phyloP scores from a whole-genome alignment of 352 stramenopile species.

The Pythium chondricola region DNA sequence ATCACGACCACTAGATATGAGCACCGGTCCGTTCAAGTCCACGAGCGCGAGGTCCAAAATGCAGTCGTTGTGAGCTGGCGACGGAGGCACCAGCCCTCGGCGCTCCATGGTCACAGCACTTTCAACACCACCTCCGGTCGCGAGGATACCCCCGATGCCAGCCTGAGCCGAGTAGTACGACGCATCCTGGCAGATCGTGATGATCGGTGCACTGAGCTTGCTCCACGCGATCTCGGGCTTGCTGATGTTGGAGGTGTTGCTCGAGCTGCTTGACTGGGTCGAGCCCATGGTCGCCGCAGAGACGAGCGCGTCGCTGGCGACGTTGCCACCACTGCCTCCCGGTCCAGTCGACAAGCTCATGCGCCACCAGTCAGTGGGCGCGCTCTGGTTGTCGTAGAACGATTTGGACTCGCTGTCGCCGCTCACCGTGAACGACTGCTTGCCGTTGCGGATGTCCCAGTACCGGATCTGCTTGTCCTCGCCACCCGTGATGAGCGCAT shows the following conservation, averaged over 20 bases:
- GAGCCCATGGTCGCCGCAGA: slow-evolving; percentile 26
- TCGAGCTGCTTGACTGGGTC: background rate
- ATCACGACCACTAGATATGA: slow-evolving; percentile 93
- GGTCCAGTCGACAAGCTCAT: slow-evolving; percentile 51
- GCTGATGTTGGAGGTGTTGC: slow-evolving; percentile 28
- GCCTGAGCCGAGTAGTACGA: slow-evolving; percentile 55
- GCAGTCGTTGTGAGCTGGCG: slow-evolving; percentile 89
- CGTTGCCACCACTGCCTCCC: slow-evolving; percentile 13
- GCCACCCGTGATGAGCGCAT: slow-evolving; percentile 91
- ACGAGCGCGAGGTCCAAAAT: slow-evolving; percentile 94
- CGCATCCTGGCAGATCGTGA: slow-evolving; percentile 82
- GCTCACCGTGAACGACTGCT: slow-evolving; percentile 91
- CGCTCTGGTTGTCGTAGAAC: slow-evolving; percentile 82
- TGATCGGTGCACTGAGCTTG: slow-evolving; percentile 74
- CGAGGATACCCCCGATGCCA: slow-evolving; percentile 36
- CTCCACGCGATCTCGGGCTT: slow-evolving; percentile 87
- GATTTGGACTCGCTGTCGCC: slow-evolving; percentile 82
- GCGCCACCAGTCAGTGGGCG: slow-evolving; percentile 78
- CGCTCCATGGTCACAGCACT: slow-evolving; percentile 79
- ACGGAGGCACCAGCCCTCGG: slow-evolving; percentile 81
- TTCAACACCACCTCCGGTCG: slow-evolving; percentile 51
- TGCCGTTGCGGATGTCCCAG: slow-evolving; percentile 94
- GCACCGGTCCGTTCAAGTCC: slow-evolving; percentile 85
- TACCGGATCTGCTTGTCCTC: slow-evolving; percentile 94
- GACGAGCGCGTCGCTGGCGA: slow-evolving; percentile 18